Evolutionary conservation across 2,329 filamentous ascomycete species (phyloP).

Genomic region (Penicillium sclerotiorum): DNA sequence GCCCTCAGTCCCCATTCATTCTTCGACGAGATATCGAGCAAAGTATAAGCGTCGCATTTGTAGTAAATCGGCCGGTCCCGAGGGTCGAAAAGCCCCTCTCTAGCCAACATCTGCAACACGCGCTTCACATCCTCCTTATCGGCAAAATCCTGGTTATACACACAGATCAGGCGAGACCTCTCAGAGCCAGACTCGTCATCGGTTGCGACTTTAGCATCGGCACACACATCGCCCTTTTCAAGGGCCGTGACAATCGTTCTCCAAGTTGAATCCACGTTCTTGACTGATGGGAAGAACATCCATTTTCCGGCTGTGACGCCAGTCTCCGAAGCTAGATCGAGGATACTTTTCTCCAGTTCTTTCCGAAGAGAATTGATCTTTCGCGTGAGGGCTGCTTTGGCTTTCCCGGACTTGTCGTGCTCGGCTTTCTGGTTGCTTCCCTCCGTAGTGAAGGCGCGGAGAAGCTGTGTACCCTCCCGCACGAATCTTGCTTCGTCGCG

Average conservation of each 20-base stretch:
- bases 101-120: constrained; percentile 64
- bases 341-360: constrained; percentile 57
- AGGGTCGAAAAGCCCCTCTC: constrained; percentile 60
- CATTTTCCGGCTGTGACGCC: constrained; percentile 67
- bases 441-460: constrained; percentile 53
- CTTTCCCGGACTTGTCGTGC: constrained; percentile 46
- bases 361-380: constrained; percentile 47
- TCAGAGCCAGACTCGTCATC: constrained; percentile 39
- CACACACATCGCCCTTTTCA: constrained; percentile 69
- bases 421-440: constrained; percentile 52
- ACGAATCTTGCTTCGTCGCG: constrained; percentile 55
- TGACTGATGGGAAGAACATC: constrained; percentile 34
- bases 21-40: constrained; percentile 62
- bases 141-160: constrained; percentile 76
- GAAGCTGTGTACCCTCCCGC: constrained; percentile 57
- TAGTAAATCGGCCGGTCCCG: constrained; percentile 66
- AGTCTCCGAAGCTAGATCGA: constrained; percentile 61
- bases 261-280: constrained; percentile 50
- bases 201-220: constrained; percentile 72
- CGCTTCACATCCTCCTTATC: constrained; percentile 69
- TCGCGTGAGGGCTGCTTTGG: constrained; percentile 32
- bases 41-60: constrained; percentile 73
- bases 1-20: constrained; percentile 67
- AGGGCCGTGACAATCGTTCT: constrained; percentile 66
- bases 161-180: constrained; percentile 65